Percentiles rank a stretch among this genome's conserved stretches.
phyloP scores from a whole-genome alignment of 2,329 filamentous ascomycete genomes.

The Neoascochyta sp. region DNA sequence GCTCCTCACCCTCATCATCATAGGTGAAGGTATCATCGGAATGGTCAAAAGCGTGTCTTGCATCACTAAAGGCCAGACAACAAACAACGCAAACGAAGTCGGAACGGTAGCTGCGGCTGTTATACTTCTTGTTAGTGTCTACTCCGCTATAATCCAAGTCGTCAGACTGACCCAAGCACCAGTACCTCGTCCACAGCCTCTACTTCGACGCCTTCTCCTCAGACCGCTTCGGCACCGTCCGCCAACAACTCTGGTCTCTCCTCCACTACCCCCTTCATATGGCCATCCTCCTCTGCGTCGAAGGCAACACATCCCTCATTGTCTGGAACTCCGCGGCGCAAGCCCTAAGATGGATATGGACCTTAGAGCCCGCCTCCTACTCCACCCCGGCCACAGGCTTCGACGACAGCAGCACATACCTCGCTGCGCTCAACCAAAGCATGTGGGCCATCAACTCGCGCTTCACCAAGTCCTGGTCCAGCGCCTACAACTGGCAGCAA shows the following conservation, averaged over 20 bases:
- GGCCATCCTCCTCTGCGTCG: slow-evolving; percentile 57
- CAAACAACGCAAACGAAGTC: slow-evolving; percentile 17
- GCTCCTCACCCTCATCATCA: slow-evolving; percentile 59
- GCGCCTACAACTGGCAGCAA: slow-evolving; percentile 17
- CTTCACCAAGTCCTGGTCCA: slow-evolving; percentile 20
- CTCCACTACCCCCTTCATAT: slow-evolving; percentile 61
- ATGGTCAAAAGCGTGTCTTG: slow-evolving; percentile 42
- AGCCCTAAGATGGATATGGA: slow-evolving; percentile 20
- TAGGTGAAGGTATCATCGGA: slow-evolving; percentile 60
- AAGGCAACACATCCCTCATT: slow-evolving; percentile 43
- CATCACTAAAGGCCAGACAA: slow-evolving; percentile 18
- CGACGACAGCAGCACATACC: slow-evolving; percentile 4
- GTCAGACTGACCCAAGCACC: not conserved
- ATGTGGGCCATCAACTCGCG: slow-evolving; percentile 17
- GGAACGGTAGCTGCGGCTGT: slow-evolving; percentile 20
- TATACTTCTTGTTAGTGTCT: slow-evolving; percentile 10
- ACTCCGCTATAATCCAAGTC: not conserved
- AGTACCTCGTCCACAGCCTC: slow-evolving; percentile 56
- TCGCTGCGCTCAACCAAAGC: slow-evolving; percentile 15
- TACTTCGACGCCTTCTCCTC: slow-evolving; percentile 54
- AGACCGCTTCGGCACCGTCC: slow-evolving; percentile 47
- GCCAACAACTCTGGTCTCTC: slow-evolving; percentile 55
- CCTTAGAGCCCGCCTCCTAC: slow-evolving; percentile 10
- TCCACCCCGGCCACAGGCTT: slow-evolving; percentile 14
- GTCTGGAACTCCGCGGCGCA: slow-evolving; percentile 25